Percentiles rank a stretch among this genome's conserved stretches.
These are phyloP conservation scores for Monotropa hypopitys DNA, from an alignment of 179 eudicot species.

Conservation along the genomic window DNA sequence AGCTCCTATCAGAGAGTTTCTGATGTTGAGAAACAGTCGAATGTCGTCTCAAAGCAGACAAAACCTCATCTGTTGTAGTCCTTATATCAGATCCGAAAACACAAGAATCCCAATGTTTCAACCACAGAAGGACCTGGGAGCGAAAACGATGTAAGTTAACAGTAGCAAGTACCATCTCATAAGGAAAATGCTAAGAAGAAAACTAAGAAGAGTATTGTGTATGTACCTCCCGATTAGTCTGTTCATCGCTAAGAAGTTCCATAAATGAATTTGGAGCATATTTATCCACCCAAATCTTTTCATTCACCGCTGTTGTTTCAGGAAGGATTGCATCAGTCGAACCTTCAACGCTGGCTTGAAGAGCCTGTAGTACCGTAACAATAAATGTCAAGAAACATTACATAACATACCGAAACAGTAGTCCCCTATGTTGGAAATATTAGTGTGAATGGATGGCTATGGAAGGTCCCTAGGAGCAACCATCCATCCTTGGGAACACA, in stretches of 20 bases:
- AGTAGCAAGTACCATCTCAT: background rate
- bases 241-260: slow-evolving; percentile 95
- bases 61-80: slow-evolving; percentile 71
- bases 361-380: slow-evolving; percentile 34
- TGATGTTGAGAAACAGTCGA: slow-evolving; percentile 51
- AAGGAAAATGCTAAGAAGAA: background rate
- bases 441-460: no score
- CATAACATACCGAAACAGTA: no score
- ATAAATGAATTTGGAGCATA: slow-evolving; percentile 89
- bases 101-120: slow-evolving; percentile 92
- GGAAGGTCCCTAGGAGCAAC: no score
- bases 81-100: slow-evolving; percentile 83
- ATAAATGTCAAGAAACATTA: background rate
- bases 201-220: background rate
- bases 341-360: slow-evolving; percentile 51
- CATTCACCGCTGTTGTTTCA: slow-evolving; percentile 37
- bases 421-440: no score
- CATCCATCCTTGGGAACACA: no score
- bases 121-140: slow-evolving; percentile 79
- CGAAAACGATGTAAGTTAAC: slow-evolving; percentile 3
- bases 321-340: slow-evolving; percentile 19
- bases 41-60: slow-evolving; percentile 73
- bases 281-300: slow-evolving; percentile 90
- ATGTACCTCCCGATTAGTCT: slow-evolving; percentile 86
- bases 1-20: slow-evolving; percentile 36